Percentiles rank a stretch among this genome's conserved stretches.
phyloP scores from a whole-genome alignment of 2,329 filamentous ascomycete species.

The Apiospora arundinis region DNA sequence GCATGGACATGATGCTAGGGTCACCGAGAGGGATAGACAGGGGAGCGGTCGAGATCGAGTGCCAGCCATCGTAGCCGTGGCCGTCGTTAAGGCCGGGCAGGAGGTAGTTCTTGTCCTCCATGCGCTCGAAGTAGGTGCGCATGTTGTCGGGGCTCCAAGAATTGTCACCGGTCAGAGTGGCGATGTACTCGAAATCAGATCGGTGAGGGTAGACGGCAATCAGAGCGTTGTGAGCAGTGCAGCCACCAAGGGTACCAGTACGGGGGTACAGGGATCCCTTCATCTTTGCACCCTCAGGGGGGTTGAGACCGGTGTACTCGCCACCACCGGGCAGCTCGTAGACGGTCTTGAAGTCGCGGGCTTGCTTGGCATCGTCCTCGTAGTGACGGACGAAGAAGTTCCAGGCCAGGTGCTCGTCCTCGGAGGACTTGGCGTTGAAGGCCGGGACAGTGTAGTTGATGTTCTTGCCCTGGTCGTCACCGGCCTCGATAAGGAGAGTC shows the following conservation, averaged over 20 bases:
- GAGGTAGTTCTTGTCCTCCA: conserved; percentile 62
- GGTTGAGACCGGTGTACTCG: conserved; percentile 57
- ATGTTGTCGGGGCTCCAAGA: conserved; percentile 63
- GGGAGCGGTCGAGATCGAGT: conserved; percentile 56
- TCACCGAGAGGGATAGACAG: conserved; percentile 59
- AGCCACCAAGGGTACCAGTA: conserved; percentile 62
- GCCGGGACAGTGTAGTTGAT: conserved; percentile 60
- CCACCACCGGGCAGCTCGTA: conserved; percentile 56
- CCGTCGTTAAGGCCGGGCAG: conserved; percentile 62
- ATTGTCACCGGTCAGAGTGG: conserved; percentile 58
- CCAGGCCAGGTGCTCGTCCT: conserved; percentile 63
- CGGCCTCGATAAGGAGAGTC: conserved; percentile 65
- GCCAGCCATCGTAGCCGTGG: conserved; percentile 66
- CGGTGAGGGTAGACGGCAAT: conserved; percentile 59
- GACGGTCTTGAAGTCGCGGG: conserved; percentile 62
- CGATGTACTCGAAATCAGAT: conserved; percentile 60
- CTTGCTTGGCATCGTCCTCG: conserved; percentile 56
- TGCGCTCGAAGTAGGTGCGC: conserved; percentile 58
- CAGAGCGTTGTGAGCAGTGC: conserved; percentile 61
- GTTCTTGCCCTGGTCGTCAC: conserved; percentile 58
- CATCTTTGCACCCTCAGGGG: conserved; percentile 55
- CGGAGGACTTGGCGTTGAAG: conserved; percentile 56
- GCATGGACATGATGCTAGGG: conserved; percentile 57
- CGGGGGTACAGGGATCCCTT: conserved; percentile 63
- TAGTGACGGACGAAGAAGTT: conserved; percentile 69